Evolutionary conservation across 768 basidiomycete species (phyloP), one percentile per base, ranked within the genome.

Genomic region (Boletus rubroflammeus): DNA sequence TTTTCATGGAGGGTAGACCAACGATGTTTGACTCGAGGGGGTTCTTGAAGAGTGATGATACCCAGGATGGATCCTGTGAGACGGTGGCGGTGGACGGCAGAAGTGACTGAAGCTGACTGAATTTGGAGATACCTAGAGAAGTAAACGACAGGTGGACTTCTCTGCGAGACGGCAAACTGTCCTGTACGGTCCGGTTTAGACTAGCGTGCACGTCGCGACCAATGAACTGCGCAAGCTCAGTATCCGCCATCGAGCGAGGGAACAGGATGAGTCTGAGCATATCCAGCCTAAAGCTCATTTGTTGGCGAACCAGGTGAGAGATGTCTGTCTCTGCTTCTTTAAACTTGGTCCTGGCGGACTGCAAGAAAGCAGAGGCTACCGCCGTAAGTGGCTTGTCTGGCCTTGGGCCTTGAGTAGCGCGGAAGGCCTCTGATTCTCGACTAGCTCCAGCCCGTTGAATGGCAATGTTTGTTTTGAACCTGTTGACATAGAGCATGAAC

Each of bases 291-390:
- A 94, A 79, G 57, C 82, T 84, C 79, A 94, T 85, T 54, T 84
- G 81, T 65, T 92, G 89, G 47, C 78, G 75, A 56, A 94, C 81
- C 15, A 80, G 71, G 57, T 85, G 84, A 6, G 80, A 79, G 8
- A 88, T 68, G 1, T 74, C 79, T 9, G 73, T 69, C 53, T 86
- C 87, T 14, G 78, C 76, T 69, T 90, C 89, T 59, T 81, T 85
- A 69, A 91, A 81, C 21, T 83, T 81, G 40, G 75, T 83, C 39
- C 83, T 80, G 26, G 91, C 88, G 0, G 89, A 88, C 51, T 80
- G 76, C 36, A 93, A 69, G 83, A 93, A 89, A 29, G 90, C 88
- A 57, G 88, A 83, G 2, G 92, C 91, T n/a, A 93, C 90, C 13
- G 87, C 82, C 2, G 89, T 90, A 15, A 94, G 74, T 2, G 91